Evolutionary conservation across 2,329 filamentous ascomycete genomes (phyloP), one percentile per base, ranked within the genome.

Genomic region (Botryotinia globosa): DNA sequence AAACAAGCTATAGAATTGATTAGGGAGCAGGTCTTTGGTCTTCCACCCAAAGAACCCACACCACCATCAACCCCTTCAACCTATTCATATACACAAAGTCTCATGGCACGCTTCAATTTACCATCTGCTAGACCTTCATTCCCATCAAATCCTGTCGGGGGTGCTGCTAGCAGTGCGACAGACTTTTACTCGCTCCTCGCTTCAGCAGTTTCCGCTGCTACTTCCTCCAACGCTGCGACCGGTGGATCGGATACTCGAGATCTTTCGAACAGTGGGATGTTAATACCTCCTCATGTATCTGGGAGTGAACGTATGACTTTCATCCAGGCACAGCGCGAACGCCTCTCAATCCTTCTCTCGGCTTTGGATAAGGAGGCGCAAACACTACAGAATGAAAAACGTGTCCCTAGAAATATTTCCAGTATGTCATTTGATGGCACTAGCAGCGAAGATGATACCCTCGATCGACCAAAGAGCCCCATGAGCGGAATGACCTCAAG

Each of bases 61-160:
- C 85, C 78, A 77, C 86, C 86, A 39, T 82, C 84, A 1, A 83
- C 83, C 29, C 85, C 81, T 72, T 85, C 82, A 77, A 83, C 81
- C 16, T 82, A 80, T 69, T 81, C 84, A 77, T 98, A 97, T 81
- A 94, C 93, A 3, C 92, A 97, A 81, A 88, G 87, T 58, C 87
- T 98, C 54, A 90, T 98, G 73, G 92, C 92, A 61, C 89, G 94
- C 75, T 98, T 98, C 84, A 93, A 90, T 81, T 88, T 98, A 77
- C 94, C 95, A 20, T 84, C 88, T 56, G 90, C 92, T 6, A 83
- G 90, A 70, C 88, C 88, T 80, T 83, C 86, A 64, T 83, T 83
- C 69, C 77, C 77, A 73, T 71, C 75, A 5, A 74, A 72, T 56
- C 73, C 75, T 42, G 71, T 74, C 77, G 64, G 82, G 78, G 74